Evolutionary conservation across 108 stramenopile species (phyloP).

Genomic region (Fragilaria crotonensis): DNA sequence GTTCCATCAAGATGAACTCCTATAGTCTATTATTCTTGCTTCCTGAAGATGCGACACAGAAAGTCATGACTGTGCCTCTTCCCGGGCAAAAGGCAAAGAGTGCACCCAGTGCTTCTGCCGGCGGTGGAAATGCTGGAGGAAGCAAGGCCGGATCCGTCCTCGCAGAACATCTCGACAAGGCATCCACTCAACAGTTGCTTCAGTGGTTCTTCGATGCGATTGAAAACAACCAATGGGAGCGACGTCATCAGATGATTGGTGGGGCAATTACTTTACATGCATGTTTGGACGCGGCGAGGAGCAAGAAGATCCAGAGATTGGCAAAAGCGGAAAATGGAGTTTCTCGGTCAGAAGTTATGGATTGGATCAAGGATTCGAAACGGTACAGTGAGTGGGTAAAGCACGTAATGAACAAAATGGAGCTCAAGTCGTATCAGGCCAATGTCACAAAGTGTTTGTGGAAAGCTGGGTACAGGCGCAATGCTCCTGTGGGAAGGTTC

Average conservation of each 20-base stretch:
- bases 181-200: constrained; percentile 1
- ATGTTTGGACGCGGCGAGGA: constrained; percentile 24
- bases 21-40: constrained; percentile 35
- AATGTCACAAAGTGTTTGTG: constrained; percentile 43
- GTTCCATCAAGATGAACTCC: constrained; percentile 20
- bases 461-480: constrained; percentile 34
- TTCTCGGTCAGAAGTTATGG: constrained; percentile 36
- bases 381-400: constrained; percentile 32
- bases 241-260: constrained; percentile 43
- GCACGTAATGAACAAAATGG: constrained; percentile 45
- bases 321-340: constrained; percentile 26
- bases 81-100: neutral
- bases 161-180: neutral
- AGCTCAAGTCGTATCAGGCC: constrained; percentile 35
- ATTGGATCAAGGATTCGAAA: constrained; percentile 36
- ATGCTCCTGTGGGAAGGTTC: constrained; percentile 29
- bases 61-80: neutral
- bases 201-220: constrained; percentile 7
- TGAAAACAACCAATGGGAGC: constrained; percentile 30
- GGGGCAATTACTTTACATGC: constrained; percentile 28
- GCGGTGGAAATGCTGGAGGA: neutral
- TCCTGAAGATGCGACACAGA: constrained; percentile 11
- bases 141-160: neutral
- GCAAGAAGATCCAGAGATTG: constrained; percentile 10
- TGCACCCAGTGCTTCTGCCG: neutral